Conservation (phyloP, 345 rosid genomes). For the Linum lewisii region DNA sequence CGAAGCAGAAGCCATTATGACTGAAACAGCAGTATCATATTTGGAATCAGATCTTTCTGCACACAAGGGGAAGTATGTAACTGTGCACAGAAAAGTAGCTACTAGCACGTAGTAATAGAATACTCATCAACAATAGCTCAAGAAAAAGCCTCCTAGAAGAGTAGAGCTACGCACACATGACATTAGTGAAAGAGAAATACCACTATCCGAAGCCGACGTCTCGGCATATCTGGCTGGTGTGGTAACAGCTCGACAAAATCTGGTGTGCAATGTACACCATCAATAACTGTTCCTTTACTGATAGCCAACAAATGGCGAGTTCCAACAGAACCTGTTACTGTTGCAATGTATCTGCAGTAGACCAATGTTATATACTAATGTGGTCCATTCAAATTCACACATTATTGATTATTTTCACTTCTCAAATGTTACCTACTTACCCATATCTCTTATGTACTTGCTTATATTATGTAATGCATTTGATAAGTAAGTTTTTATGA, state of each 20-base stretch:
- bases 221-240: slow-evolving; percentile 51
- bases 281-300: slow-evolving; percentile 63
- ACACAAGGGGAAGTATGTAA: not conserved
- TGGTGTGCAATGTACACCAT: slow-evolving; percentile 72
- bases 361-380: not conserved
- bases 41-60: not conserved
- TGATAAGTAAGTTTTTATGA: not conserved
- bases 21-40: not conserved
- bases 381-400: not conserved
- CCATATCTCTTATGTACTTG: too few relatives aligned
- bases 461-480: too few relatives aligned
- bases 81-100: not conserved
- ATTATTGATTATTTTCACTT: not conserved
- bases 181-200: slow-evolving; percentile 29
- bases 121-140: not conserved
- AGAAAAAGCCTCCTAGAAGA: not conserved
- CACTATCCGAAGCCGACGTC: slow-evolving; percentile 79
- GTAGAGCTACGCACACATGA: not conserved
- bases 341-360: slow-evolving; percentile 64
- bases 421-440: not conserved
- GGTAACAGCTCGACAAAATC: slow-evolving; percentile 87
- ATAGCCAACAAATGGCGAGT: slow-evolving; percentile 60
- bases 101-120: not conserved
- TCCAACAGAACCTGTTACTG: slow-evolving; percentile 55
- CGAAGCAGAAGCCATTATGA: not conserved